A percentile compares a stretch with the other conserved stretches of the same genome.
phyloP scores from a whole-genome alignment of 129 eudicot species.

The Saussurea involucrata region DNA sequence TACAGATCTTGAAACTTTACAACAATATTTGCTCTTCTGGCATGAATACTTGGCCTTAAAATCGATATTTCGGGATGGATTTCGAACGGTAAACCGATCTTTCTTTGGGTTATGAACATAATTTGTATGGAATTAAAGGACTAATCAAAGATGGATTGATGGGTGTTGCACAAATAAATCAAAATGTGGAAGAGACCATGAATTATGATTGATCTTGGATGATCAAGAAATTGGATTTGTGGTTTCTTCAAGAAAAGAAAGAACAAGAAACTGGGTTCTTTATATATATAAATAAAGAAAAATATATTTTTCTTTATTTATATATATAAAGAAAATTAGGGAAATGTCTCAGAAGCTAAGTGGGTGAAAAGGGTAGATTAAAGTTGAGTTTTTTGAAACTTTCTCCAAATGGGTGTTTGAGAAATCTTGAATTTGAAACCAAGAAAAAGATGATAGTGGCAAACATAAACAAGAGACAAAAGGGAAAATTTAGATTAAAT shows the following conservation, averaged over 20 bases:
- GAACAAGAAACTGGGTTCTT: conserved; percentile 16
- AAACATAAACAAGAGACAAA: conserved; percentile 13
- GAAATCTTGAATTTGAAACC: conserved; percentile 32
- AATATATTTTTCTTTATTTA: background rate
- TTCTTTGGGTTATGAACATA: conserved; percentile 60
- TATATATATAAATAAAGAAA: background rate
- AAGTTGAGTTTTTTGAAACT: conserved; percentile 24
- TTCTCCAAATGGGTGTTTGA: conserved; percentile 47
- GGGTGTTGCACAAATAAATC: conserved; percentile 8
- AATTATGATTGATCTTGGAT: conserved; percentile 20
- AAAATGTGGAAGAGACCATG: conserved; percentile 31
- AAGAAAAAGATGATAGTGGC: conserved; percentile 13
- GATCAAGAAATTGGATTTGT: conserved; percentile 23
- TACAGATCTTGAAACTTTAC: conserved; percentile 93
- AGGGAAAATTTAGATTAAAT: background rate
- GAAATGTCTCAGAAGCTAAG: conserved; percentile 8
- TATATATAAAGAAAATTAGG: background rate
- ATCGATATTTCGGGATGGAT: conserved; percentile 48
- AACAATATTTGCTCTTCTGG: conserved; percentile 83
- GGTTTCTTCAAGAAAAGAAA: conserved; percentile 29
- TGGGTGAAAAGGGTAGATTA: conserved; percentile 11
- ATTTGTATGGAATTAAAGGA: conserved; percentile 6
- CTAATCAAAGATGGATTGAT: conserved; percentile 13
- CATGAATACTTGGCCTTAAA: conserved; percentile 83
- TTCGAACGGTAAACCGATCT: conserved; percentile 45